Conservation (phyloP, 1,284 basidiomycete genomes). For the Waitea zeae region DNA sequence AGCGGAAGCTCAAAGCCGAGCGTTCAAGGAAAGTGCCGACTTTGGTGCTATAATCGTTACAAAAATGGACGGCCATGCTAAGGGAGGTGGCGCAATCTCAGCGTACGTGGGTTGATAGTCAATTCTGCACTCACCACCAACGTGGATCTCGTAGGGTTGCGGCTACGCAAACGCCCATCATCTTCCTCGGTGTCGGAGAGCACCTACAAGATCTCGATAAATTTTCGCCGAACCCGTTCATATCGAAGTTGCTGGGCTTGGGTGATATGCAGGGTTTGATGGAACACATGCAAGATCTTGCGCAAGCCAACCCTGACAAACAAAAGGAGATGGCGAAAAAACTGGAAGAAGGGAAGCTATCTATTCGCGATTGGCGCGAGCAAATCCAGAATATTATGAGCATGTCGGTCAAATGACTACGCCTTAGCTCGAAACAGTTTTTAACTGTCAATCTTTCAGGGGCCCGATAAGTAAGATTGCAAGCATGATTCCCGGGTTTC, state of each 20-base stretch:
- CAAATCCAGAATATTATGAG: constrained; percentile 97
- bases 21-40: constrained; percentile 96
- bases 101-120: constrained; percentile 45
- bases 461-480: constrained; percentile 96
- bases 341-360: constrained; percentile 91
- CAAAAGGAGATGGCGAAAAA: constrained; percentile 99
- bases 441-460: constrained; percentile 29
- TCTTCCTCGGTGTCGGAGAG: constrained; percentile 96
- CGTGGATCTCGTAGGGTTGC: constrained; percentile 52
- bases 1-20: constrained; percentile 87
- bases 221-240: constrained; percentile 93
- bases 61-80: constrained; percentile 99
- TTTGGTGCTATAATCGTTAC: constrained; percentile 99
- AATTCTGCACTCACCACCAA: constrained; percentile 6
- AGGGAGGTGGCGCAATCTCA: constrained; percentile 97
- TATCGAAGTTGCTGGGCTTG: constrained; percentile 89
- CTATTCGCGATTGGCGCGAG: constrained; percentile 94
- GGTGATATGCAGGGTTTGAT: constrained; percentile 95
- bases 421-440: not conserved
- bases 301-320: constrained; percentile 83
- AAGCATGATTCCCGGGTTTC: constrained; percentile 96
- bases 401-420: constrained; percentile 40
- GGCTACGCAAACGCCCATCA: constrained; percentile 96
- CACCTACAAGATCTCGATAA: constrained; percentile 92
- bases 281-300: constrained; percentile 96